These are phyloP conservation scores for Fonsecaea pugnacius DNA, from an alignment of 2,329 filamentous ascomycete genomes.

Conservation along the genomic window DNA sequence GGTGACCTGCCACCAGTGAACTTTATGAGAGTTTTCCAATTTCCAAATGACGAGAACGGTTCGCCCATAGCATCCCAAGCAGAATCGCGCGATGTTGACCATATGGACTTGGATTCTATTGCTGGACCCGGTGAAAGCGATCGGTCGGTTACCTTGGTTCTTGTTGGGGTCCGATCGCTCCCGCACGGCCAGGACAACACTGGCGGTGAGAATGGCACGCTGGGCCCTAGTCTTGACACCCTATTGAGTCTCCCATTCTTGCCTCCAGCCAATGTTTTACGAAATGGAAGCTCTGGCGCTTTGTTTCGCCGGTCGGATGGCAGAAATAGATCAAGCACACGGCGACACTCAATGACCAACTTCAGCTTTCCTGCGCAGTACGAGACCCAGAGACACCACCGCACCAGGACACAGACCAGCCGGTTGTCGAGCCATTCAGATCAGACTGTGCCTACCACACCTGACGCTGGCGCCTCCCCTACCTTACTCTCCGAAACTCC, in stretches of 20 bases:
- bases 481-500: constrained; percentile 59
- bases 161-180: constrained; percentile 70
- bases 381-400: constrained; percentile 59
- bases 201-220: constrained; percentile 42
- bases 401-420: constrained; percentile 39
- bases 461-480: constrained; percentile 21
- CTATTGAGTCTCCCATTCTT: constrained; percentile 52
- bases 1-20: constrained; percentile 62
- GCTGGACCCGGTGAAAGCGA: constrained; percentile 53
- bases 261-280: constrained; percentile 49
- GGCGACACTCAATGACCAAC: constrained; percentile 60
- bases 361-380: constrained; percentile 55
- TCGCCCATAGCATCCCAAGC: constrained; percentile 37
- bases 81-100: constrained; percentile 40
- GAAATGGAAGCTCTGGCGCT: constrained; percentile 54
- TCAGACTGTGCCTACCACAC: constrained; percentile 11
- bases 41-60: constrained; percentile 58
- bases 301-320: constrained; percentile 59
- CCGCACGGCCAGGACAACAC: constrained; percentile 55
- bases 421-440: constrained; percentile 26
- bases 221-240: constrained; percentile 50
- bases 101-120: constrained; percentile 48
- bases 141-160: constrained; percentile 70
- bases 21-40: constrained; percentile 71
- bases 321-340: constrained; percentile 59